phyloP scores from a whole-genome alignment of 1,284 basidiomycete genomes.

The Violaceomyces palustris region DNA sequence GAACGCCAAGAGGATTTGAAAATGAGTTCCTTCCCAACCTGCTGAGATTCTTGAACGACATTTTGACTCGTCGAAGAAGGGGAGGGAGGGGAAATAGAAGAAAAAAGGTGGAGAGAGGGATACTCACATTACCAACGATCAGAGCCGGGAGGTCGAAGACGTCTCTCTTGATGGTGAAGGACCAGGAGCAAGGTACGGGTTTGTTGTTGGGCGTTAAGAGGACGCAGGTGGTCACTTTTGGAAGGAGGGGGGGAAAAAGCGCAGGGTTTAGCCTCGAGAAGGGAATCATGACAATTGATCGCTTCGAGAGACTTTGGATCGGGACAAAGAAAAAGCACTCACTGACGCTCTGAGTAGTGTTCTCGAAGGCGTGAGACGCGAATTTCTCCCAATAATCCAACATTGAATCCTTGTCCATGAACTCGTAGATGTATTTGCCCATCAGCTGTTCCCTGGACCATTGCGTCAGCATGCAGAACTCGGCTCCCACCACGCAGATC shows the following conservation, averaged over 20 bases:
- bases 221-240: conserved; percentile 37
- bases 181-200: conserved; percentile 46
- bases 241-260: too few species aligned
- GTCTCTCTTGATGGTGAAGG: conserved; percentile 52
- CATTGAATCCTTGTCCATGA: conserved; percentile 49
- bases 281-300: background rate
- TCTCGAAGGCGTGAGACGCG: conserved; percentile 51
- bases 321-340: background rate
- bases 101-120: background rate
- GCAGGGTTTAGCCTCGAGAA: too few species aligned
- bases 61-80: too few species aligned
- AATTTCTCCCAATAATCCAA: conserved; percentile 52
- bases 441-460: conserved; percentile 47
- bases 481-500: conserved; percentile 89
- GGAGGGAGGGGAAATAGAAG: too few species aligned
- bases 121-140: conserved; percentile 35
- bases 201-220: conserved; percentile 42
- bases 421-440: conserved; percentile 49
- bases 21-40: too few species aligned
- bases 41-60: too few species aligned
- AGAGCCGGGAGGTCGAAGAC: conserved; percentile 48
- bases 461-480: conserved; percentile 84
- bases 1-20: too few species aligned
- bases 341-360: conserved; percentile 46
- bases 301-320: background rate